A percentile compares a stretch with the other conserved stretches of the same genome.
Conservation (phyloP, 164 flowering plant species). For the Echeveria elegans region DNA sequence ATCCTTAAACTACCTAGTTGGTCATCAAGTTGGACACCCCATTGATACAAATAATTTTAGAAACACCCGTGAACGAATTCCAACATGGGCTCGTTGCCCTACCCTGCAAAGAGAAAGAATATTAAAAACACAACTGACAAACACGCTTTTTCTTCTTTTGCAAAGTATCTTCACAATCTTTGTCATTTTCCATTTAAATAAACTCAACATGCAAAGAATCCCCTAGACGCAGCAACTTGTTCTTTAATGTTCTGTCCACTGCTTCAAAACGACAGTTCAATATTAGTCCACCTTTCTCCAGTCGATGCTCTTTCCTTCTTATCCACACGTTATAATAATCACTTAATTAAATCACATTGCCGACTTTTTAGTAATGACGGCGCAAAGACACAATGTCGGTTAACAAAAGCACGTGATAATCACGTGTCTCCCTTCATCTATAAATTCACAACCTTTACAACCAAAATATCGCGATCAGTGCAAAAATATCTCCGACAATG, state of each 20-base stretch:
- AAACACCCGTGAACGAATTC: background rate
- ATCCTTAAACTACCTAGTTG: background rate
- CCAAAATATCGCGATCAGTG: background rate
- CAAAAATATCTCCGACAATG: background rate
- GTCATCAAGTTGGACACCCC: background rate
- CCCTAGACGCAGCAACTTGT: conserved; percentile 1
- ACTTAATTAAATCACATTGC: background rate
- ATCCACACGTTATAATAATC: background rate
- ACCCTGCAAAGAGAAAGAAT: background rate
- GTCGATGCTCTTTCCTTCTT: conserved; percentile 2
- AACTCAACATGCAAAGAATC: background rate
- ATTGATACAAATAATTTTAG: background rate
- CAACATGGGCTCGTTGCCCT: background rate
- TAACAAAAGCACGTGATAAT: background rate
- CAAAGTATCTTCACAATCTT: background rate
- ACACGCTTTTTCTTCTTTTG: background rate
- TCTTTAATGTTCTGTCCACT: background rate
- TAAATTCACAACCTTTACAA: background rate
- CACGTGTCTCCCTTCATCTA: background rate
- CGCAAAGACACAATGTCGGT: background rate
- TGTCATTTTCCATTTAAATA: background rate
- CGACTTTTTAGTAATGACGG: background rate
- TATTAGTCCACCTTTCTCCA: conserved; percentile 6
- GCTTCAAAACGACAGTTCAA: background rate
- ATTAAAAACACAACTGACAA: background rate